These are phyloP conservation scores for Gentiana macrophylla DNA, from an alignment of 257 asterid genomes.

Conservation along the genomic window DNA sequence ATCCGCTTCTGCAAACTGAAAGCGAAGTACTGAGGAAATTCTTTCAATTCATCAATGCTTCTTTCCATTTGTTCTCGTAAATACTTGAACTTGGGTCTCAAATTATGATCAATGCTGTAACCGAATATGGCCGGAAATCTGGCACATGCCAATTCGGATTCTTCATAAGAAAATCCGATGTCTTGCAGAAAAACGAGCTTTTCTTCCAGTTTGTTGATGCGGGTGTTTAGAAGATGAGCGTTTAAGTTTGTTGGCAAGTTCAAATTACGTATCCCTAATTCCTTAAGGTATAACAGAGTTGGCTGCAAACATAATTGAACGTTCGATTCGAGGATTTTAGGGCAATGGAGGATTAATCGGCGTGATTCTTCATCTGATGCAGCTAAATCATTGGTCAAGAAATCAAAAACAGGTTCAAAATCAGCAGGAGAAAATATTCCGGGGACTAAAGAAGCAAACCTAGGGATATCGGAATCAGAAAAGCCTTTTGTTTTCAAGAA, in stretches of 20 bases:
- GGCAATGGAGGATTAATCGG: constrained; percentile 21
- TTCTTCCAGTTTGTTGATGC: constrained; percentile 20
- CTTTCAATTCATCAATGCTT: constrained; percentile 14
- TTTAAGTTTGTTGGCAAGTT: constrained; percentile 23
- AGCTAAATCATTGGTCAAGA: constrained; percentile 16
- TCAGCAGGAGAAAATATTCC: constrained; percentile 10
- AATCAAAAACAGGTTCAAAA: constrained; percentile 14
- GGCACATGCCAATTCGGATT: constrained; percentile 15
- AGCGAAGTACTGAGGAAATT: constrained; percentile 28
- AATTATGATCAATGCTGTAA: constrained; percentile 17
- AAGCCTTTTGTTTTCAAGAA: constrained; percentile 25
- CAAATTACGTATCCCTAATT: constrained; percentile 16
- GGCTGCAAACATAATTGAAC: constrained; percentile 25
- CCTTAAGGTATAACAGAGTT: constrained; percentile 17
- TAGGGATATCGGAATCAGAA: constrained; percentile 18
- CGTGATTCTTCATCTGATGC: constrained; percentile 25
- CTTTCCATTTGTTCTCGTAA: constrained; percentile 18
- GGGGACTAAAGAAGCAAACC: constrained; percentile 16
- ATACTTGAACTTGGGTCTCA: constrained; percentile 23
- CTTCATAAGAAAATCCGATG: constrained; percentile 19
- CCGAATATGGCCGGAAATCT: constrained; percentile 32
- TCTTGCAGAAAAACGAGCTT: constrained; percentile 14
- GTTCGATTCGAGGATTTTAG: constrained; percentile 22
- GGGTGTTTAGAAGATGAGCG: constrained; percentile 28
- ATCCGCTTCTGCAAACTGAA: constrained; percentile 26